Evolutionary conservation across 371 early-diverging fungal species (phyloP), one percentile per base, ranked within the genome.

Genomic region (Mortierella sp.): DNA sequence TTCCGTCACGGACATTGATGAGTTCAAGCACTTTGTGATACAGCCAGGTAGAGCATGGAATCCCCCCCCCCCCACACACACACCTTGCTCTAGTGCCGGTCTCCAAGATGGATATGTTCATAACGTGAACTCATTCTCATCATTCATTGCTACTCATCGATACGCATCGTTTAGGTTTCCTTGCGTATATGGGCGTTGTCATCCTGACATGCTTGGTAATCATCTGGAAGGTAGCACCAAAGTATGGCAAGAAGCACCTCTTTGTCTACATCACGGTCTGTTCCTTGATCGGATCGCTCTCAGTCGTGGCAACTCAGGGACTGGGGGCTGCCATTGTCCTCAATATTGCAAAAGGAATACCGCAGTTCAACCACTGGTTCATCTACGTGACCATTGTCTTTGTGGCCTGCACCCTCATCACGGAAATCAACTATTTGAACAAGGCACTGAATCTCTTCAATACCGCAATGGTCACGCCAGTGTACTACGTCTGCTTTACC

Each of bases 341-440:
- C 34, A 94, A 93, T 74, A 83, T 96, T 72, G 88, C 89, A 0
- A 81, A 76, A 8, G 92, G 92, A 31, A 78, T 87, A 45, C 97
- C 96, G 67, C 96, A 97, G 82, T 87, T 97, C 39, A 85, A 86
- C 14, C 89, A 94, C 57, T 85, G 91, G 9, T 93, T 93, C 31
- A 96, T 96, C 3, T 96, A 93, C 59, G 80, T 93, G 14, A 95
- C 96, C 78, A 89, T 89, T 12, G 60, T 92, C n/a, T 85, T 89
- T 21, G 94, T 95, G n/a, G 85, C 71, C 5, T 81, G 87, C 1
- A 94, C 93, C 71, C 94, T 95, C 52, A 80, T 94, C 17, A 89
- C 92, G n/a, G 96, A 97, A 80, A 92, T 96, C 90, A 96, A 95
- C 78, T 97, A 96, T 78, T 95, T 97, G 62, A 96, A 97, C 86